Evolutionary conservation across 805 yeast species (phyloP), one percentile per base, ranked within the genome.

Genomic region (Priceomyces medius): DNA sequence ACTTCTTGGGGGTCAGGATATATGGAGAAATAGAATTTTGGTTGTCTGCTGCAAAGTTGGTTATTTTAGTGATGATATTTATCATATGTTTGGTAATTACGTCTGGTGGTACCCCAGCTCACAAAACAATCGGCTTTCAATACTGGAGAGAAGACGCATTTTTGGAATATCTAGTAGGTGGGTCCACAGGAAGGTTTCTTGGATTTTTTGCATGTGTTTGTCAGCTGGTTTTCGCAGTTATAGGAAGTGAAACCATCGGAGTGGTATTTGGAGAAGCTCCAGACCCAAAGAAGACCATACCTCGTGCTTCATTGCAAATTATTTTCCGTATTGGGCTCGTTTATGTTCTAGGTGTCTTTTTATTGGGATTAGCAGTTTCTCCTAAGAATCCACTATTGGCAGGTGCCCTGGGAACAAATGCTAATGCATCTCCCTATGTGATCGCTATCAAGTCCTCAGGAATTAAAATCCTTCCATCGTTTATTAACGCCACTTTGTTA

Each of bases 151-250:
- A 40, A 9, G 40, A 40, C 7, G 45, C 37, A 16, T 33, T 37
- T 14, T 28, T 29, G n/a, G 32, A 31, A 29, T 31, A 18, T 16
- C 14, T 21, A 19, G 59, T 51, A 13, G 13, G 36, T 7, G 69
- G 69, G 5, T 19, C 49, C 8, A 61, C 65, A 3, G 71, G 71
- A 10, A 54, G 57, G 40, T 64, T 66, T 43, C 53, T 64, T 38
- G 69, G 67, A 2, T 55, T 57, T 50, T 66, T 65, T 62, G 51
- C 50, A 29, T 50, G 56, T 24, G 50, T 73, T 24, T 54, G 69
- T 3, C 62, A 71, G 9, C 72, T 72, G 18, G 74, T 65, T 38
- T 65, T 58, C 42, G 51, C 63, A 18, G 40, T 36, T 27, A 37
- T 36, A 20, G 47, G 47, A 19, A 32, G 38, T 24, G 47, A 44